phyloP scores from a whole-genome alignment of 2,329 filamentous ascomycete genomes.

The Fonsecaea nubica region DNA sequence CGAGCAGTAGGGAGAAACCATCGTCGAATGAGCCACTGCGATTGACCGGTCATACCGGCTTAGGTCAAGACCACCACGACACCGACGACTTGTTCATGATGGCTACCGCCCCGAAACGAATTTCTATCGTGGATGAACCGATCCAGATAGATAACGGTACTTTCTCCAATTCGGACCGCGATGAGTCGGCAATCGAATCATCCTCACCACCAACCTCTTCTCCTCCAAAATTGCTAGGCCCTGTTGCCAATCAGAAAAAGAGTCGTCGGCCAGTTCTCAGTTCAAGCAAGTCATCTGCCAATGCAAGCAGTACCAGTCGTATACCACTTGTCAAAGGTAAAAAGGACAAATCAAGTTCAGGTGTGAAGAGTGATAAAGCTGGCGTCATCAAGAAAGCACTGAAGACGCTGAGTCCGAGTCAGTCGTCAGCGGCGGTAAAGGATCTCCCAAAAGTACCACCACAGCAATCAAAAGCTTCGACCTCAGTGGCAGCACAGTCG shows the following conservation, averaged over 20 bases:
- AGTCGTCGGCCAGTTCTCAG: slow-evolving; percentile 34
- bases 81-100: slow-evolving; percentile 35
- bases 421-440: slow-evolving; percentile 36
- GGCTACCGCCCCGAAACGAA: slow-evolving; percentile 31
- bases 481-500: slow-evolving; percentile 19
- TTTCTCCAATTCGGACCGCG: slow-evolving; percentile 20
- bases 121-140: slow-evolving; percentile 34
- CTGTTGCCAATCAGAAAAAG: slow-evolving; percentile 41
- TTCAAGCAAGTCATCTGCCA: slow-evolving; percentile 26
- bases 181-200: slow-evolving; percentile 19
- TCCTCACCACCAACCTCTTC: slow-evolving; percentile 22
- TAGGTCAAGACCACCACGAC: slow-evolving; percentile 41
- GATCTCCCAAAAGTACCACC: slow-evolving; percentile 27
- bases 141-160: slow-evolving; percentile 22
- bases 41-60: slow-evolving; percentile 26
- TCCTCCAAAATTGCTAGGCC: slow-evolving; percentile 22
- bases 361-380: slow-evolving; percentile 32
- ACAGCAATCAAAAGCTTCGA: slow-evolving; percentile 24
- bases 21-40: slow-evolving; percentile 29
- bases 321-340: slow-evolving; percentile 29
- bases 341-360: slow-evolving; percentile 27
- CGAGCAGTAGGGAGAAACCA: slow-evolving; percentile 36
- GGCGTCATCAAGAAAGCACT: slow-evolving; percentile 39
- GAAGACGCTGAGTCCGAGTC: slow-evolving; percentile 38
- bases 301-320: slow-evolving; percentile 21